A percentile compares a stretch with the other conserved stretches of the same genome.
Conservation (phyloP, 148 eudicot species). For the Chenopodium berlandieri region DNA sequence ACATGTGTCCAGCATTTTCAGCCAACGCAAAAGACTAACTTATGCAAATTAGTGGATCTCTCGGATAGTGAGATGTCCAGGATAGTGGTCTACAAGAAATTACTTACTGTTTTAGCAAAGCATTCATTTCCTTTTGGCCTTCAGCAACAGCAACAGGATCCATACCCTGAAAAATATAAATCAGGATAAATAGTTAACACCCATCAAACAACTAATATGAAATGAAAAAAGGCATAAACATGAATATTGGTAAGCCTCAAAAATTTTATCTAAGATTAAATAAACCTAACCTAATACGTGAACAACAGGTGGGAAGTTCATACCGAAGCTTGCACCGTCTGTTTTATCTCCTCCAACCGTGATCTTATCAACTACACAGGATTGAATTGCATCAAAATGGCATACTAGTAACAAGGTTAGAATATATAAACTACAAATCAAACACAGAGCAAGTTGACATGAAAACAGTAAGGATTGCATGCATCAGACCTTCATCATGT, state of each 20-base stretch:
- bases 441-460: neutral
- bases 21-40: neutral
- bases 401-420: neutral
- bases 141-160: constrained; percentile 57
- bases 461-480: neutral
- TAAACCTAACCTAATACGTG: neutral
- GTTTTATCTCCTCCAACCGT: constrained; percentile 49
- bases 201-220: neutral
- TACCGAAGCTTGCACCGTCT: constrained; percentile 61
- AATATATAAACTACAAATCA: too few relatives aligned
- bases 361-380: constrained; percentile 58
- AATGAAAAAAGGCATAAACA: neutral
- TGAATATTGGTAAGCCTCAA: neutral
- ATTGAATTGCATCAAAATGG: constrained; percentile 1
- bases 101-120: constrained; percentile 58
- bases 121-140: constrained; percentile 45
- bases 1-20: neutral
- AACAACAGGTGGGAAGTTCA: constrained; percentile 17
- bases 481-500: neutral
- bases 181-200: neutral
- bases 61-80: neutral
- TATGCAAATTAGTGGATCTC: neutral
- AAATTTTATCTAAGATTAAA: neutral
- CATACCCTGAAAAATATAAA: constrained; percentile 44
- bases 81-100: constrained; percentile 1